Base-by-base conservation (phyloP, 768 basidiomycete species). In the Naganishia randhawae region DNA sequence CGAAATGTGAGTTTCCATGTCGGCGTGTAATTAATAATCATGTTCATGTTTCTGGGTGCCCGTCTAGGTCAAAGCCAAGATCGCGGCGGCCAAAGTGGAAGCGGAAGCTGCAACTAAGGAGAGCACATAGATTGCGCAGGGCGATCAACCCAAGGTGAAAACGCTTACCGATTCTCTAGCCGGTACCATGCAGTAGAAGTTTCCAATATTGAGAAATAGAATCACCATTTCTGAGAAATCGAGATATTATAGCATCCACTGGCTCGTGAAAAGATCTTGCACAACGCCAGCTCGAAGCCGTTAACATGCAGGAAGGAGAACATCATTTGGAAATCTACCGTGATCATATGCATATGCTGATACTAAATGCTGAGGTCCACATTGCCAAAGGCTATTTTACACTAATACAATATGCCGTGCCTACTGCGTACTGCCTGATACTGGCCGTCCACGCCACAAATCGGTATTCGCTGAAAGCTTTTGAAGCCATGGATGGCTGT, bases 1-100 rank as follows among this genome's bases (percentile, higher is more conserved):
- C 61, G 77, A 50, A 81, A 77, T 63, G 78, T 81, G 55, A 71
- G 78, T 69, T 71, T 71, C 0, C 4, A 2, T 19, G 35, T 41
- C n/a, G 22, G 19, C 8, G 16, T 39, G 19, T 39, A 22, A 41
- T 11, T n/a, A 13, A n/a, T 37, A 3, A 14, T 37, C 25, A n/a
- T 25, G 27, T 25, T 41, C 1, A 41, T 10, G 17, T 19, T 2
- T 42, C 7, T 25, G 0, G 9, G 41, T 22, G 4, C 19, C 19
- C 16, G 9, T 37, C 10, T 27, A 61, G 57, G 57, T 61, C 13
- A 61, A 61, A 25, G 57, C 57, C 22, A 61, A 61, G 39, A 61
- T 61, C 29, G 11, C n/a, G 19, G 57, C 57, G 9, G 57, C 57
- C n/a, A 61, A 61, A 29, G 57, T 39, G 9, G 57, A 61, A 61